phyloP scores from a whole-genome alignment of 768 basidiomycete species.

The Agrocybe pediades region DNA sequence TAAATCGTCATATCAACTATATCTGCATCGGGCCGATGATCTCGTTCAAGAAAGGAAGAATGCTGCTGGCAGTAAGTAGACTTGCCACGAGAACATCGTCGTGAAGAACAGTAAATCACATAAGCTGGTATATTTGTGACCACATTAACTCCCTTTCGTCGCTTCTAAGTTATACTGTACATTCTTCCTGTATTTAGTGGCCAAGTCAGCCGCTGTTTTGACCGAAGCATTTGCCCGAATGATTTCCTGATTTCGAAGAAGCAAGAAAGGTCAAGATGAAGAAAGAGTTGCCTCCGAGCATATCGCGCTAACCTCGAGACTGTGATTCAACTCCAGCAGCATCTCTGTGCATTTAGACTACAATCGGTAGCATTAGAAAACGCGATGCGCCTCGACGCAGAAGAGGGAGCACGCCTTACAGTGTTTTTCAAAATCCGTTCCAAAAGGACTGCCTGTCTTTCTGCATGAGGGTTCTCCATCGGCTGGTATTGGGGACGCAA shows the following conservation, averaged over 20 bases:
- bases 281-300: not conserved
- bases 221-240: constrained; percentile 76
- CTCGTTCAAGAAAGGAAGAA: not conserved
- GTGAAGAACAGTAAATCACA: not conserved
- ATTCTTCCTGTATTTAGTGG: constrained; percentile 89
- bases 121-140: not conserved
- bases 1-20: not conserved
- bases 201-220: constrained; percentile 79
- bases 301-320: constrained; percentile 64
- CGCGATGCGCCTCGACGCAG: not conserved
- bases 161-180: constrained; percentile 90
- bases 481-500: too few relatives aligned
- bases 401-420: constrained; percentile 43
- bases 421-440: constrained; percentile 91
- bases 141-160: constrained; percentile 43
- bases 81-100: not conserved
- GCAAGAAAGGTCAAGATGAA: not conserved
- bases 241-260: constrained; percentile 60
- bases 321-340: constrained; percentile 86
- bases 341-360: constrained; percentile 94
- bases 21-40: not conserved
- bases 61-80: not conserved
- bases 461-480: constrained; percentile 98
- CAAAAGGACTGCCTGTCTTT: constrained; percentile 86
- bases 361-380: constrained; percentile 1